These are phyloP conservation scores for Syzygium aromaticum DNA, from an alignment of 345 rosid genomes.

Conservation along the genomic window DNA sequence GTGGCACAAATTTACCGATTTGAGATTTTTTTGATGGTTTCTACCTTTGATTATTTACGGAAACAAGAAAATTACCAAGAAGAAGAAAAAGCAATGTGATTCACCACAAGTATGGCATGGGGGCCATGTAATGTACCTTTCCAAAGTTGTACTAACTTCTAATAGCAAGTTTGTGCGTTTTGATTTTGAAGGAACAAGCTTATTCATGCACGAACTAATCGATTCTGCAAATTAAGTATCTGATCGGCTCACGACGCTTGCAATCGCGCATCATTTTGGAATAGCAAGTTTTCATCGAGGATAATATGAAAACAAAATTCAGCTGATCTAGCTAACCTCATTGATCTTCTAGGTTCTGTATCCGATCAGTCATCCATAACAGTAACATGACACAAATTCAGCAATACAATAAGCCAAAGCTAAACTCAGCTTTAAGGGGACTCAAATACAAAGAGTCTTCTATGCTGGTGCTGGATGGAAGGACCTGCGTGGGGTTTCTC, in stretches of 20 bases:
- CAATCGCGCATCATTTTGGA: not conserved
- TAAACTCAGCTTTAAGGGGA: not conserved
- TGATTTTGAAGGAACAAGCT: not conserved
- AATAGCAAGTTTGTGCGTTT: not conserved
- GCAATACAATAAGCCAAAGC: not conserved
- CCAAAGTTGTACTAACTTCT: not conserved
- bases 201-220: not conserved
- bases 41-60: not conserved
- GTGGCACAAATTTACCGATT: fast-evolving
- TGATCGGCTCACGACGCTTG: not conserved
- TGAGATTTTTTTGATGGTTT: not conserved
- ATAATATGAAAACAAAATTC: not conserved
- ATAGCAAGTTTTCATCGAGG: not conserved
- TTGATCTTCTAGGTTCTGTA: not conserved
- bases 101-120: not conserved
- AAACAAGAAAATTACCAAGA: not conserved
- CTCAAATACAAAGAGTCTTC: not conserved
- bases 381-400: not conserved
- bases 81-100: not conserved
- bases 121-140: not conserved
- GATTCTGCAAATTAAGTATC: not conserved
- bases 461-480: not conserved
- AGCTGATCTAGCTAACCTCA: not conserved
- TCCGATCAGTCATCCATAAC: not conserved
- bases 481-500: not conserved